Conservation (phyloP, 805 yeast genomes). For the Candida khao-thaluensis region DNA sequence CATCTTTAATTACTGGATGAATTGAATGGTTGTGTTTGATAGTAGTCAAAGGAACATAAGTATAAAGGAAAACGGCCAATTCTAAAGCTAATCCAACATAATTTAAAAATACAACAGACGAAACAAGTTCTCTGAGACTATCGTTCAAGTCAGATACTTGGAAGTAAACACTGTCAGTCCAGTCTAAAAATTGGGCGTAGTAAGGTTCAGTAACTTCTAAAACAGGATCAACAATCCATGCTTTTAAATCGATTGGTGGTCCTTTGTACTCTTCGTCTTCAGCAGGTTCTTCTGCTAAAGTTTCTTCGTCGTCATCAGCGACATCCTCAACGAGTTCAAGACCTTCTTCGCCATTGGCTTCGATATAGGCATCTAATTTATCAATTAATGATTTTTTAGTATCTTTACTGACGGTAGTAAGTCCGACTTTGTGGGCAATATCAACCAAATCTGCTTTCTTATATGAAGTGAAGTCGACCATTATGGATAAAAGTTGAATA, state of each 20-base stretch:
- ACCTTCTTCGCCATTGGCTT: constrained; percentile 24
- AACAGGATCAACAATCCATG: constrained; percentile 38
- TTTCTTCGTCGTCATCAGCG: constrained; percentile 23
- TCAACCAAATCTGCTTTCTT: constrained; percentile 42
- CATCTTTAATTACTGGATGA: constrained; percentile 37
- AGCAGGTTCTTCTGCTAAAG: constrained; percentile 24
- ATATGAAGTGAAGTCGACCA: constrained; percentile 35
- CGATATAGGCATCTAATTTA: constrained; percentile 31
- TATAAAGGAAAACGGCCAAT: constrained; percentile 29
- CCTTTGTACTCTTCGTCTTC: constrained; percentile 37
- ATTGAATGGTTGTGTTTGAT: constrained; percentile 34
- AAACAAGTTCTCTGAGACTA: constrained; percentile 39
- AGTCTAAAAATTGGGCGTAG: constrained; percentile 25
- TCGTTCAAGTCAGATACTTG: constrained; percentile 36
- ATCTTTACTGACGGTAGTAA: constrained; percentile 36
- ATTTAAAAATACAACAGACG: constrained; percentile 36
- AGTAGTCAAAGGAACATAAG: constrained; percentile 35
- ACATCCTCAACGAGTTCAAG: constrained; percentile 15
- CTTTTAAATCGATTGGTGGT: constrained; percentile 41
- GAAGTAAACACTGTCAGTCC: constrained; percentile 36
- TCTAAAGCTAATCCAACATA: constrained; percentile 31
- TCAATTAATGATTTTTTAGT: constrained; percentile 42
- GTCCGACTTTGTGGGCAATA: constrained; percentile 35
- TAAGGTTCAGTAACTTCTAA: constrained; percentile 28
- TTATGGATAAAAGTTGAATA: constrained; percentile 9